Base-by-base conservation (phyloP, 2,329 filamentous ascomycete species). In the Trichoderma gracile region DNA sequence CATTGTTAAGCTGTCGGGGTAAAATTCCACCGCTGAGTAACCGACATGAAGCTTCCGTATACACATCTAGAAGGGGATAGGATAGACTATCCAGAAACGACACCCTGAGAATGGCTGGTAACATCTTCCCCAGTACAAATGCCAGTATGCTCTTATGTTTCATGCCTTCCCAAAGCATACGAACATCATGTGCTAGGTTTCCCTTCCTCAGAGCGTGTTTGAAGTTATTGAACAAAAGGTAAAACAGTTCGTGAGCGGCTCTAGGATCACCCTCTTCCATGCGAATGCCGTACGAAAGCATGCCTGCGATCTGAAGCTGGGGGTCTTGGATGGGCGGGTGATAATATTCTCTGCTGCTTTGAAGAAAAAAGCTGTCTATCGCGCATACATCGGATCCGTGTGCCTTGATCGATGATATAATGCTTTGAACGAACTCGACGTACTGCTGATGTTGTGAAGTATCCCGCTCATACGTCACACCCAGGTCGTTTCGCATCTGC, bases 171-270 rank as follows among this genome's bases (percentile, higher is more conserved):
- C 73, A 73, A 21, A 87, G 69, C 57, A 86, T 79, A 5, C 64
- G 68, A 30, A 77, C 73, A 69, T 86, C 82, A 6, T 81, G 77
- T 6, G 70, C 70, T n/a, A 86, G 75, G 57, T 77, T 79, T 63
- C 80, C 76, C 64, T 82, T 82, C 49, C 79, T 78, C 3, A 87
- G 71, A 0, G 83, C 82, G 59, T 82, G 74, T 70, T 85, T 86
- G 71, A 85, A 85, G 71, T 82, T 85, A 68, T 83, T 83, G 70
- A 81, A 82, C 2, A 87, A 76, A 64, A 85, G 84, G 71, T 82
- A 82, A 69, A 87, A 87, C 3, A 87, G 77, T 60, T 81, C 79
- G 19, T 81, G 78, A 6, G 74, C 73, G 4, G 80, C 81, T 33
- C 77, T 78, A 2, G 73, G 69, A 61, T 86, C 84, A 1, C 79